Evolutionary conservation across 1,284 basidiomycete genomes (phyloP).

Genomic region (Moesziomyces antarcticus): DNA sequence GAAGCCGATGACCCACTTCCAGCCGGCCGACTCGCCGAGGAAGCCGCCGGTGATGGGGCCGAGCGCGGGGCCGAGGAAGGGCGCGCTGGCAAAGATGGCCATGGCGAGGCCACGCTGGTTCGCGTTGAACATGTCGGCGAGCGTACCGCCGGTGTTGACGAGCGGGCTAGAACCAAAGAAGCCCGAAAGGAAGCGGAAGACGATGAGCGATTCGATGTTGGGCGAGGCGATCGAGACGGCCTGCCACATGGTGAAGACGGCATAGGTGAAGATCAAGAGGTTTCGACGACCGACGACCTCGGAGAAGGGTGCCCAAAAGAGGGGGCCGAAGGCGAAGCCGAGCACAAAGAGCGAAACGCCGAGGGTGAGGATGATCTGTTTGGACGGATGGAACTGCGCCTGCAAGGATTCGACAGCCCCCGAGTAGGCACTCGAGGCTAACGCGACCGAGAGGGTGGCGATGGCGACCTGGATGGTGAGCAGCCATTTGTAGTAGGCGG

Average conservation of each 20-base stretch:
- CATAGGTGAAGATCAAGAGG: slow-evolving; percentile 75
- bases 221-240: slow-evolving; percentile 75
- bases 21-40: slow-evolving; percentile 71
- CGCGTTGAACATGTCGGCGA: slow-evolving; percentile 77
- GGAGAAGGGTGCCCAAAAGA: slow-evolving; percentile 75
- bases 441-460: slow-evolving; percentile 57
- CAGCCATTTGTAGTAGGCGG: slow-evolving; percentile 46
- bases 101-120: slow-evolving; percentile 77
- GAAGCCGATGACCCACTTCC: slow-evolving; percentile 82
- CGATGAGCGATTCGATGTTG: slow-evolving; percentile 75
- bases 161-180: slow-evolving; percentile 72
- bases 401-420: slow-evolving; percentile 52
- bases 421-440: slow-evolving; percentile 56
- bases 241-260: slow-evolving; percentile 76
- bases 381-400: slow-evolving; percentile 39
- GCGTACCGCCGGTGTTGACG: slow-evolving; percentile 71
- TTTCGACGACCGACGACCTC: slow-evolving; percentile 75
- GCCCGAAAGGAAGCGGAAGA: slow-evolving; percentile 78
- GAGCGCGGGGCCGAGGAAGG: slow-evolving; percentile 78
- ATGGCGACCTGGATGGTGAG: slow-evolving; percentile 57
- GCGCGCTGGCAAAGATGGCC: slow-evolving; percentile 78
- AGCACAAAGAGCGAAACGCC: slow-evolving; percentile 77
- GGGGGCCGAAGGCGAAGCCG: slow-evolving; percentile 70
- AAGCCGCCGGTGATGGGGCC: slow-evolving; percentile 67
- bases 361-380: slow-evolving; percentile 48